Conservation (phyloP, 2,329 filamentous ascomycete genomes). For the Calonectria multiphialidica region DNA sequence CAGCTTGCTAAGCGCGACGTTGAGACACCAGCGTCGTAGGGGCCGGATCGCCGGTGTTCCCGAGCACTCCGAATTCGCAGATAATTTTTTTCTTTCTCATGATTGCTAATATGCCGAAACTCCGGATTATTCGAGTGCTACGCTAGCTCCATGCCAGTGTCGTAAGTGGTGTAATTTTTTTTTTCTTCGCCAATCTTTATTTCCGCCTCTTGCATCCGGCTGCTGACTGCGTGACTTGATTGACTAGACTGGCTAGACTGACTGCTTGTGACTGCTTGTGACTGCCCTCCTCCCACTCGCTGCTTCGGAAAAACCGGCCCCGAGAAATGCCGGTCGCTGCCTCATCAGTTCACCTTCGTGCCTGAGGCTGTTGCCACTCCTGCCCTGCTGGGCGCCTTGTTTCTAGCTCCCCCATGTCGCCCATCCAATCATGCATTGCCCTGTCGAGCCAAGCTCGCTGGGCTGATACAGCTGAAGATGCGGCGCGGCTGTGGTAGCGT, state of each 20-base stretch:
- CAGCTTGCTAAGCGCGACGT: slow-evolving; percentile 3
- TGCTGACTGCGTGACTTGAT: neutral
- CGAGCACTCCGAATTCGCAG: slow-evolving; percentile 8
- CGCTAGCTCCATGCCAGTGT: neutral
- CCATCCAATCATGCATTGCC: neutral
- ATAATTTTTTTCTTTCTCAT: neutral
- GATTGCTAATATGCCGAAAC: slow-evolving; percentile 4
- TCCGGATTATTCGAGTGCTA: neutral
- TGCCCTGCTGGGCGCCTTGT: neutral
- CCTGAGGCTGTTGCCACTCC: neutral
- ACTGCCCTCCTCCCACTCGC: too few species aligned
- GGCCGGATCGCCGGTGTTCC: slow-evolving; percentile 9
- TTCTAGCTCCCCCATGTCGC: neutral
- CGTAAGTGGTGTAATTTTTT: too few species aligned
- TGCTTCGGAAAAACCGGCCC: neutral
- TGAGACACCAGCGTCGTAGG: neutral
- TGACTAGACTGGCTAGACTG: neutral
- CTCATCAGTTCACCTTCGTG: neutral
- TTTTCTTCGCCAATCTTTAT: neutral
- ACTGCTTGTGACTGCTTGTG: neutral
- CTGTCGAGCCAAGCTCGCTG: neutral
- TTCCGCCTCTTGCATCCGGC: neutral
- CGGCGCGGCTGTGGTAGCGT: neutral
- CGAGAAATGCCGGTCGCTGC: neutral
- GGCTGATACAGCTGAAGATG: slow-evolving; percentile 9